phyloP scores from a whole-genome alignment of 257 asterid species.

The Nicotiana paniculata region DNA sequence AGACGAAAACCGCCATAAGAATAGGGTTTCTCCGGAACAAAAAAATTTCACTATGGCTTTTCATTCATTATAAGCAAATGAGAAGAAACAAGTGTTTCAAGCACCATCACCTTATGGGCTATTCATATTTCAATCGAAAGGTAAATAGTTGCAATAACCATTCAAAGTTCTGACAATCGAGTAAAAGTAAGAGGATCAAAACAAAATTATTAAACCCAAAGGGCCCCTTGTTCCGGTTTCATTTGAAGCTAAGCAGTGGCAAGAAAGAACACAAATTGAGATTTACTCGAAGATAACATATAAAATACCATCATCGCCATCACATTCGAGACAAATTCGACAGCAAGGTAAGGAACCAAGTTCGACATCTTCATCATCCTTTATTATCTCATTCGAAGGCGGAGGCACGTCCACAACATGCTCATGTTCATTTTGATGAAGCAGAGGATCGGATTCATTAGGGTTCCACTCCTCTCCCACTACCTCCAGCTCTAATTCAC shows the following conservation, averaged over 20 bases:
- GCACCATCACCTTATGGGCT: not conserved
- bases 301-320: conserved; percentile 28
- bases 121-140: not conserved
- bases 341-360: conserved; percentile 42
- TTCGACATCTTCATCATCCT: conserved; percentile 32
- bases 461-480: conserved; percentile 8
- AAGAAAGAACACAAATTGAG: no score
- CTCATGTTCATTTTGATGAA: conserved; percentile 7
- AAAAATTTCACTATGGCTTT: not conserved
- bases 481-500: conserved; percentile 38
- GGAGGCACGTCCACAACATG: no score
- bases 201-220: no score
- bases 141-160: not conserved
- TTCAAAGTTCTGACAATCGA: not conserved
- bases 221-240: not conserved
- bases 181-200: not conserved
- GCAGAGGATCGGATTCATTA: conserved; percentile 46
- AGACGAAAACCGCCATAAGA: not conserved
- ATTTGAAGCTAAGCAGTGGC: not conserved
- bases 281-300: not conserved
- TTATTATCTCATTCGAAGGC: conserved; percentile 21
- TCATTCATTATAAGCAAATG: not conserved
- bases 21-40: not conserved
- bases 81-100: not conserved
- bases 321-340: conserved; percentile 48